Base-by-base conservation (phyloP, 148 eudicot species). In the Camellia japonica region DNA sequence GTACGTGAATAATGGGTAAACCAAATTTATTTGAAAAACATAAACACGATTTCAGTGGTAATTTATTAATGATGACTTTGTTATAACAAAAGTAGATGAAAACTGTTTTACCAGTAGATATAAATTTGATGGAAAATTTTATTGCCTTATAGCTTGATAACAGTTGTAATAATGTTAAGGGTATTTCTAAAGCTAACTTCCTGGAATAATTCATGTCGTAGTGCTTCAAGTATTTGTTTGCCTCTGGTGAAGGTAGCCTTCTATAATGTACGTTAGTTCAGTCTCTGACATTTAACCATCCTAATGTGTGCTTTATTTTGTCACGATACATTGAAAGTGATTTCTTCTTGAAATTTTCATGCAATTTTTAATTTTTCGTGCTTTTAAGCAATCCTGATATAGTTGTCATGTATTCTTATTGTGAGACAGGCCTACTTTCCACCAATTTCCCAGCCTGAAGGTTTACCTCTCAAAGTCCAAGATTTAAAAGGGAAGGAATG, bases 401-500 rank as follows among this genome's bases (percentile, higher is more conserved):
- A 63, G 41, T 71, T 23, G 11, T 47, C 54, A 41, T 47, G 10
- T 55, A 67, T 73, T 49, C 12, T n/a, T 20, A 68, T n/a, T 76
- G 51, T 43, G 23, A 30, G 46, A 74, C 87, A 92, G 97, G 86
- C 86, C 73, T 89, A 88, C 83, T 84, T 92, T 78, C 97, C 97
- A 38, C 85, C 87, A 75, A 90, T 92, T 72, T 72, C 89, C 41
- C 83, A 84, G n/a, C 83, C 91, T 52, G 97, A 90, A 89, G 97
- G 94, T n/a, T 74, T 88, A 44, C 90, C 91, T 68, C 86, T 90
- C 16, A 81, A 81, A 65, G 80, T 92, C 23, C 92, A 85, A 77
- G 94, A 92, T 87, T 76, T 76, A 70, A 90, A 90, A 60, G 97
- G 97, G 62, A 88, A 86, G 44, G 91, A 92, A 56, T 92, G 97